Percentiles rank a stretch among this genome's conserved stretches.
phyloP scores from a whole-genome alignment of 2,329 filamentous ascomycete species.

The Colletotrichum euphorbiae region DNA sequence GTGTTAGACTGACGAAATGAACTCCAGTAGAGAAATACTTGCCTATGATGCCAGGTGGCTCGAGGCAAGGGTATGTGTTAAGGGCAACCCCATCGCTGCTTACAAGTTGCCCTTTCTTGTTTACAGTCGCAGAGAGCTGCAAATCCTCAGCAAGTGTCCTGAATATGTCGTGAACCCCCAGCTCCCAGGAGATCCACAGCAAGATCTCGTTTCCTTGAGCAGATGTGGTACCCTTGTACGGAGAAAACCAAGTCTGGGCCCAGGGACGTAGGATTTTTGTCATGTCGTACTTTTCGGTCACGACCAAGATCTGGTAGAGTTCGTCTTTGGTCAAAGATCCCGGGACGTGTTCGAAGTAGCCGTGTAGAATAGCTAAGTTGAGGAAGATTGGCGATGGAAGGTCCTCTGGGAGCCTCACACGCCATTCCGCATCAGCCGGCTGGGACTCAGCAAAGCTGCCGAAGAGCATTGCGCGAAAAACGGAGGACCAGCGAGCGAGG shows the following conservation, averaged over 20 bases:
- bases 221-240: not conserved
- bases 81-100: not conserved
- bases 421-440: not conserved
- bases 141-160: not conserved
- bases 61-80: not conserved
- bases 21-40: not conserved
- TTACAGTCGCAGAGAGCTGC: rapidly evolving
- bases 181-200: not conserved
- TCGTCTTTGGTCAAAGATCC: not conserved
- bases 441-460: not conserved
- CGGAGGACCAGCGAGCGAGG: not conserved
- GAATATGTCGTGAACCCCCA: not conserved
- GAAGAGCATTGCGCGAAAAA: not conserved
- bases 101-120: not conserved
- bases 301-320: not conserved
- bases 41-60: not conserved
- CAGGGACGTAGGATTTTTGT: not conserved
- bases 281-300: not conserved
- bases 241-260: not conserved
- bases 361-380: not conserved
- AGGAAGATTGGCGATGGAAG: not conserved
- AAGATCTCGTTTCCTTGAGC: not conserved
- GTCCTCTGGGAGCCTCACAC: not conserved
- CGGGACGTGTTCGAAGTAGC: not conserved
- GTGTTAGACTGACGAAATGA: too few relatives aligned